phyloP scores from a whole-genome alignment of 1,284 basidiomycete species.

The Porphyrellus sp. region DNA sequence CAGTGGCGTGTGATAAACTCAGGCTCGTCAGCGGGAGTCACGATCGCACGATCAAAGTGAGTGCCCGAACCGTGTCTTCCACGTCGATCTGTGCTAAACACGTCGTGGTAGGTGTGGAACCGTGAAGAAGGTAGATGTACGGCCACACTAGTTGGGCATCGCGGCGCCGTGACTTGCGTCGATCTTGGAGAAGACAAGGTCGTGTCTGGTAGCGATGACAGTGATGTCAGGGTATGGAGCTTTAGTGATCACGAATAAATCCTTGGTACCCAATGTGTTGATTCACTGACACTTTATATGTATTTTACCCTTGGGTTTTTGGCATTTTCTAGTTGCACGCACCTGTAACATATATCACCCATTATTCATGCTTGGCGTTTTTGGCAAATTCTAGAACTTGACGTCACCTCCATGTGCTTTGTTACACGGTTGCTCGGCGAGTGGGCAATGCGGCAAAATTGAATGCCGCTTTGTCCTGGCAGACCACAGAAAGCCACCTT shows the following conservation, averaged over 20 bases:
- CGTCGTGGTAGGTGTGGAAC: conserved; percentile 75
- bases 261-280: not conserved
- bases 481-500: conserved; percentile 18
- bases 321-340: not conserved
- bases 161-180: conserved; percentile 90
- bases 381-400: too few relatives aligned
- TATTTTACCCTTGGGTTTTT: not conserved
- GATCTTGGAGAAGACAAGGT: conserved; percentile 94
- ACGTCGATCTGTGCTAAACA: conserved; percentile 7
- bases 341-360: conserved; percentile 10
- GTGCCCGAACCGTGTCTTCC: conserved; percentile 2
- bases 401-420: too few relatives aligned
- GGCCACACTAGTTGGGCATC: conserved; percentile 90
- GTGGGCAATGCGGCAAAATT: too few relatives aligned
- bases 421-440: too few relatives aligned
- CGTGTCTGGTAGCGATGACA: conserved; percentile 91
- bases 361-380: conserved; percentile 1
- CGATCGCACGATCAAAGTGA: conserved; percentile 87
- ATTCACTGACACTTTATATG: not conserved
- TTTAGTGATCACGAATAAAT: conserved; percentile 47
- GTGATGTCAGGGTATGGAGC: conserved; percentile 78
- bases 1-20: conserved; percentile 88
- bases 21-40: conserved; percentile 91
- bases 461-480: conserved; percentile 12
- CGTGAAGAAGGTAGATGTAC: conserved; percentile 86